These are phyloP conservation scores for Lichtheimia ornata DNA, from an alignment of 371 early-diverging fungal species.

Conservation along the genomic window DNA sequence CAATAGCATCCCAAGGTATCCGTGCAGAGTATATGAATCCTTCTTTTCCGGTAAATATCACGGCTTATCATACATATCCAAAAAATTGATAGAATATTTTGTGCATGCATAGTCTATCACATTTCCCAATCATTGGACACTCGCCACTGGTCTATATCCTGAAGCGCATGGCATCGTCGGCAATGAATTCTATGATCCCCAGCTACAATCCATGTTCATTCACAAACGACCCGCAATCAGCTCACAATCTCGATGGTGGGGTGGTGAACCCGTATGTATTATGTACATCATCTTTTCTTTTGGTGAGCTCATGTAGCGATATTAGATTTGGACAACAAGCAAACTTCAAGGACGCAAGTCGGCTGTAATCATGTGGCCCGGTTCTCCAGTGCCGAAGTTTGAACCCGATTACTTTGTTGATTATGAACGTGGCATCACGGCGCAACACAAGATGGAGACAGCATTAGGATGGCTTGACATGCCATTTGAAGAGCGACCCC, in stretches of 20 bases:
- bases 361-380: slow-evolving; percentile 91
- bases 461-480: slow-evolving; percentile 80
- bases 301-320: no score
- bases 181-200: slow-evolving; percentile 86
- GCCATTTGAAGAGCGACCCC: slow-evolving; percentile 69
- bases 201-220: slow-evolving; percentile 70
- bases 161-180: slow-evolving; percentile 92
- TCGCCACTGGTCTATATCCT: slow-evolving; percentile 91
- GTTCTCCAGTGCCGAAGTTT: slow-evolving; percentile 62
- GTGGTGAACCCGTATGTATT: slow-evolving; percentile 81
- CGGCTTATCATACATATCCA: not conserved
- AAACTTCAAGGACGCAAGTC: slow-evolving; percentile 65
- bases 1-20: slow-evolving; percentile 46
- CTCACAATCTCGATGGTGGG: slow-evolving; percentile 80
- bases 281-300: no score
- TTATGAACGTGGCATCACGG: slow-evolving; percentile 49
- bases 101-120: slow-evolving; percentile 60
- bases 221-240: slow-evolving; percentile 67
- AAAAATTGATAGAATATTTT: not conserved
- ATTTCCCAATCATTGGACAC: slow-evolving; percentile 94
- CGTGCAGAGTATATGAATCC: slow-evolving; percentile 72
- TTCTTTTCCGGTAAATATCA: slow-evolving; percentile 64
- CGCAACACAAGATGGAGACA: slow-evolving; percentile 61
- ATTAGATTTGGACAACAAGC: slow-evolving; percentile 87
- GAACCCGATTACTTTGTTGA: slow-evolving; percentile 70